Conservation (phyloP, 306 rosid genomes). For the Dryas alaskensis region DNA sequence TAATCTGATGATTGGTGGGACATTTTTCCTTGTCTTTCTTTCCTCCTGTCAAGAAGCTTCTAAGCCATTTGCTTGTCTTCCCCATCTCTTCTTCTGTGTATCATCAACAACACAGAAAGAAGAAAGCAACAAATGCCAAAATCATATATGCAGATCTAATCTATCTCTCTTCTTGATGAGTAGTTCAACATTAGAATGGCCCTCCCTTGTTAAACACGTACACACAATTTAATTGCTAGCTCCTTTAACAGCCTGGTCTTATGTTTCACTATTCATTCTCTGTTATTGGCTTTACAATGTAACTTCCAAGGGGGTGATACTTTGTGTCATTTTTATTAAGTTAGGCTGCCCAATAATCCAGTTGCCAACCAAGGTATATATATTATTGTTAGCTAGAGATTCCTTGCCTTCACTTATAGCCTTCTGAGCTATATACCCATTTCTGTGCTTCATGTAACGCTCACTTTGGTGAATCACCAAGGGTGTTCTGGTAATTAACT, state of each 20-base stretch:
- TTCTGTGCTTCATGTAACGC: constrained; percentile 27
- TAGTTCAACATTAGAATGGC: constrained; percentile 29
- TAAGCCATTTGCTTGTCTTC: constrained; percentile 79
- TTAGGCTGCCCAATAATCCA: constrained; percentile 24
- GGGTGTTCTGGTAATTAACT: constrained; percentile 40
- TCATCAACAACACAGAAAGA: constrained; percentile 31
- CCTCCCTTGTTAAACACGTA: constrained; percentile 20
- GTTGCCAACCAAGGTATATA: constrained; percentile 14
- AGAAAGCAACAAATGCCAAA: constrained; percentile 40
- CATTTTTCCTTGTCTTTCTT: constrained; percentile 60
- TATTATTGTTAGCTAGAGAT: constrained; percentile 23
- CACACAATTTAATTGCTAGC: constrained; percentile 13
- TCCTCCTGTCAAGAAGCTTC: constrained; percentile 66
- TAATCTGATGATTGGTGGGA: constrained; percentile 6
- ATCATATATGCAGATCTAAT: constrained; percentile 11
- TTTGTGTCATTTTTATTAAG: constrained; percentile 25
- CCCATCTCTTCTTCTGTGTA: constrained; percentile 56
- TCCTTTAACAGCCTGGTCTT: constrained; percentile 40
- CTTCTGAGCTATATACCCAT: constrained; percentile 16
- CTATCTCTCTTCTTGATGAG: constrained; percentile 38
- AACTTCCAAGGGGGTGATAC: constrained; percentile 22
- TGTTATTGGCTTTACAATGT: constrained; percentile 8
- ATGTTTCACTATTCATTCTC: constrained; percentile 27
- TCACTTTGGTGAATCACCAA: constrained; percentile 7
- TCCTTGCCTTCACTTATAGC: constrained; percentile 31